These are phyloP conservation scores for Cercospora sp. DNA, from an alignment of 2,329 filamentous ascomycete genomes.

Conservation along the genomic window DNA sequence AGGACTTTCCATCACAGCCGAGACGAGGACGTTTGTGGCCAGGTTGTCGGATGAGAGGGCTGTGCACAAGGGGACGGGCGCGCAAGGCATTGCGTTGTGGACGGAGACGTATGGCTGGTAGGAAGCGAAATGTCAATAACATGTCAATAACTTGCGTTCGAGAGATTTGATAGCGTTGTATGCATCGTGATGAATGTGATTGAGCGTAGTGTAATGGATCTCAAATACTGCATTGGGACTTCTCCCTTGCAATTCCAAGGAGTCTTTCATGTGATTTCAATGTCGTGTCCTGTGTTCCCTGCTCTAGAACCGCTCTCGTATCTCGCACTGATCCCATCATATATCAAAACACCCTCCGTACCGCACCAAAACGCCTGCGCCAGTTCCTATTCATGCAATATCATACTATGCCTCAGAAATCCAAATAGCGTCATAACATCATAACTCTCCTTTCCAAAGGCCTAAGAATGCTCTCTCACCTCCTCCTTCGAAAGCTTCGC, in stretches of 20 bases:
- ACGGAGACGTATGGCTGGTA: slow-evolving; percentile 58
- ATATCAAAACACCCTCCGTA: neutral
- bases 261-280: neutral
- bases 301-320: neutral
- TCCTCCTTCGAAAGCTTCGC: slow-evolving; percentile 50
- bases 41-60: slow-evolving; percentile 63
- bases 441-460: neutral
- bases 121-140: neutral
- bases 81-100: slow-evolving; percentile 63
- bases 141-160: neutral
- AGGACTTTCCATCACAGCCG: slow-evolving; percentile 55
- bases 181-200: neutral
- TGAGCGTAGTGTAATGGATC: neutral
- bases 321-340: neutral
- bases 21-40: slow-evolving; percentile 57
- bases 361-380: neutral
- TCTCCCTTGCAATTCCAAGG: neutral
- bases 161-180: neutral
- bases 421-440: neutral
- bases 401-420: neutral
- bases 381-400: neutral
- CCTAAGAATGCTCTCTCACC: slow-evolving; percentile 47
- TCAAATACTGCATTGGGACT: no score
- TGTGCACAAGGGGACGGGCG: slow-evolving; percentile 66
- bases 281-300: neutral